A percentile compares a stretch with the other conserved stretches of the same genome.
Conservation (phyloP, 306 rosid species). For the Pterocarpus santalinus region DNA sequence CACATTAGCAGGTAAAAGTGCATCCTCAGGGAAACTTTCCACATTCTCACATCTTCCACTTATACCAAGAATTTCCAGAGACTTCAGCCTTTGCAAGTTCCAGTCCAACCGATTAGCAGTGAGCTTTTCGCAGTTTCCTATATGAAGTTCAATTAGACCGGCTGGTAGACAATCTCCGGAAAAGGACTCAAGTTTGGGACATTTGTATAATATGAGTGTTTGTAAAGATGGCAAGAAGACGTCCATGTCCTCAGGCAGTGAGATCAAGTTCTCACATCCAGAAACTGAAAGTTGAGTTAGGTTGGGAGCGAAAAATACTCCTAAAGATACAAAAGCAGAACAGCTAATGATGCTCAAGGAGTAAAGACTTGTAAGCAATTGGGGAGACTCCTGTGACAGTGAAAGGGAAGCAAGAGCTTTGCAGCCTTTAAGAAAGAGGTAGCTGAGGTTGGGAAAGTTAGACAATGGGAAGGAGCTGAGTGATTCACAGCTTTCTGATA, state of each 20-base stretch:
- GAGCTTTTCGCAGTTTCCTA: neutral
- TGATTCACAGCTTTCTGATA: neutral
- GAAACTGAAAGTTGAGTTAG: neutral
- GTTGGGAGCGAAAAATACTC: neutral
- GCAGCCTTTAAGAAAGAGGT: constrained; percentile 1
- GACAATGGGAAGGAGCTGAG: neutral
- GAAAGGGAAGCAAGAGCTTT: neutral
- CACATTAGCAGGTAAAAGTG: neutral
- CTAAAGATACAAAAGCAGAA: neutral
- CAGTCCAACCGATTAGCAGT: neutral
- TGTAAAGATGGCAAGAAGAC: neutral
- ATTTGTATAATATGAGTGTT: neutral
- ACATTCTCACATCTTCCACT: neutral
- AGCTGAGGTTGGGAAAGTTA: neutral
- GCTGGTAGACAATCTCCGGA: neutral
- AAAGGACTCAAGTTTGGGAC: constrained; percentile 3
- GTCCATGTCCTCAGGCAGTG: neutral
- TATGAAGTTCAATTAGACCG: neutral
- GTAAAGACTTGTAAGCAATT: neutral
- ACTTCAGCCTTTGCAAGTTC: neutral
- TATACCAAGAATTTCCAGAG: neutral
- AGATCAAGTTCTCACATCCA: neutral
- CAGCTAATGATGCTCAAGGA: neutral
- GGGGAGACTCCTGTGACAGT: neutral
- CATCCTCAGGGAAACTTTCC: neutral